Evolutionary conservation across 2,329 filamentous ascomycete genomes (phyloP), one percentile per base, ranked within the genome.

Genomic region (Colletotrichum tropicale): DNA sequence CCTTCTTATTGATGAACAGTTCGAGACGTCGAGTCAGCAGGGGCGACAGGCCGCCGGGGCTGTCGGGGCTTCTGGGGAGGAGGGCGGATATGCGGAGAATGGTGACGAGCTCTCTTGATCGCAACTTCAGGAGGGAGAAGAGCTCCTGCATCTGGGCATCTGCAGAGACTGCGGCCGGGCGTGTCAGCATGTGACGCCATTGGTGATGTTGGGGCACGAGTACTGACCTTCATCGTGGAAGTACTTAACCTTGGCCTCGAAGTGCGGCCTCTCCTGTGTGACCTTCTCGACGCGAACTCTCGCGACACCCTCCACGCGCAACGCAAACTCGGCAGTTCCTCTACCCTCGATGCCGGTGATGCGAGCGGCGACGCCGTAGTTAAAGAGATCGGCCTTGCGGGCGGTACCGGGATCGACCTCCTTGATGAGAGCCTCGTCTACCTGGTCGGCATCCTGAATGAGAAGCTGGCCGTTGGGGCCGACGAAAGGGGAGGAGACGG

Each of bases 21-120:
- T 98, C 96, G 58, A 99, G 91, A 68, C 96, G 92, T 66, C 96
- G 92, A 1, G 95, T 95, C 68, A 98, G 90, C n/a, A 96, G 87
- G 1, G 96, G 96, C 5, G 96, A 96, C 18, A 98, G 87, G n/a
- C 75, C 72, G 6, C 90, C 89, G 1, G 92, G 89, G 26, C 91
- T 88, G 64, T 89, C 87, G 30, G 92, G 91, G 56, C 91, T 90
- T 74, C 94, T 91, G 15, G 77, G 77, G 18, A 98, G 88, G n/a
- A 98, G 90, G 3, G 96, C 95, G 3, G 95, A 96, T 8, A 98
- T 90, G 66, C 96, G 91, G 34, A 98, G 89, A 28, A 98, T 91
- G 3, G 94, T 94, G 28, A 98, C 91, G 56, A 98, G 91, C 84
- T 98, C 96, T 76, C 95, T 91, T 8, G 96, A 98, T 60, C 96